Percentiles rank a stretch among this genome's conserved stretches.
phyloP scores from a whole-genome alignment of 352 stramenopile genomes.

The Phytopythium kandeliae region DNA sequence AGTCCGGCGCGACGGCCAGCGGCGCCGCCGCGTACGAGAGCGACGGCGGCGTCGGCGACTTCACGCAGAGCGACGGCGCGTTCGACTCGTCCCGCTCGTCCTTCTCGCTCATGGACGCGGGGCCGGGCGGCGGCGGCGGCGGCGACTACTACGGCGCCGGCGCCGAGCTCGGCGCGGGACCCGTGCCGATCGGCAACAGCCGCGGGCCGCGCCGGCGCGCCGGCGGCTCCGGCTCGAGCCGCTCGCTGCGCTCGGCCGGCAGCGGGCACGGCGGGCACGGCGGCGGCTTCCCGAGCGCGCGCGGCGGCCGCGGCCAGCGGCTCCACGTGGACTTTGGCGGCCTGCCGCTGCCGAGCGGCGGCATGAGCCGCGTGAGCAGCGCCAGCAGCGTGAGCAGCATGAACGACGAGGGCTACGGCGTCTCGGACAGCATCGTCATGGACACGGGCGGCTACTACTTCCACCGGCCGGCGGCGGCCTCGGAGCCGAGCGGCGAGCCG shows the following conservation, averaged over 20 bases:
- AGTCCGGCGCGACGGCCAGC: too few relatives aligned
- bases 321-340: constrained; percentile 29
- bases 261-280: too few relatives aligned
- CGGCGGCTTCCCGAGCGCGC: constrained; percentile 14
- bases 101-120: constrained; percentile 20
- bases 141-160: neutral
- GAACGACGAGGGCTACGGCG: constrained; percentile 33
- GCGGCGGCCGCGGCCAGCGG: constrained; percentile 15
- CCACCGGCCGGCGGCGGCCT: too few relatives aligned
- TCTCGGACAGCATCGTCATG: constrained; percentile 61
- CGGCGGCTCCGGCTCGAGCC: constrained; percentile 18
- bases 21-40: neutral
- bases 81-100: constrained; percentile 29
- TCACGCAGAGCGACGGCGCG: constrained; percentile 17
- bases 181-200: constrained; percentile 14
- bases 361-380: constrained; percentile 33
- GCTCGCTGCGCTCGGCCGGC: constrained; percentile 21
- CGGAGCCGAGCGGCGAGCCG: too few relatives aligned
- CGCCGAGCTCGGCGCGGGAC: neutral
- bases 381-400: constrained; percentile 46
- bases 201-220: constrained; percentile 11
- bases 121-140: constrained; percentile 6
- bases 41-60: constrained; percentile 2
- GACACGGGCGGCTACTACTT: constrained; percentile 71
- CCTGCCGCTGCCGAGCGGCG: constrained; percentile 7